Evolutionary conservation across 345 rosid species (phyloP), one percentile per base, ranked within the genome.

Genomic region (Viola odorata): DNA sequence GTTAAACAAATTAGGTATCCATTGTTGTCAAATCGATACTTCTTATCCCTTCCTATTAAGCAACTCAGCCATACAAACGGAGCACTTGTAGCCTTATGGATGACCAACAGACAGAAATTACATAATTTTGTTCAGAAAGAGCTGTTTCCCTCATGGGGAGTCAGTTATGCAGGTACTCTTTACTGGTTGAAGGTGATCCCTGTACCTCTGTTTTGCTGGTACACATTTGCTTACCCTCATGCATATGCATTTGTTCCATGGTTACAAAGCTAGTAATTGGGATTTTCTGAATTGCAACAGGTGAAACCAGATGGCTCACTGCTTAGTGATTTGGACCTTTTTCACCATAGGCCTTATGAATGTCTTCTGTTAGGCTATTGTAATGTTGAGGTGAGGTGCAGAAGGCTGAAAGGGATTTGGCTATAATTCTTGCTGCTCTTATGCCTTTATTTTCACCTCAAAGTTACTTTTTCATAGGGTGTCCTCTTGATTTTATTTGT

Each of bases 291-390:
- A 58, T 8, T 15, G 47, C 71, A 78, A 56, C 71, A 88, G 98
- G 98, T 91, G 55, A 91, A 84, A 75, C 81, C 81, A 66, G 92
- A 91, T 53, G 92, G 92, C 58, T 74, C 88, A 61, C 58, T 89
- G 78, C 77, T 85, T 65, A 77, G 85, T 66, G 92, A 85, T 64
- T 62, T 91, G 50, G 92, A 86, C 78, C 84, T 86, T 66, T 81
- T 78, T 68, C 98, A 91, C 82, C 98, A 91, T 74, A 85, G 88
- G 62, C 98, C 98, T 12, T 89, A 89, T 58, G 96, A 91, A 66
- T 86, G 84, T 74, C 91, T 91, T 76, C 72, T 91, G 16, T 57
- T 91, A 65, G 98, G 95, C 37, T 84, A 83, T 75, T 62, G 69
- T 64, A 50, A 66, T 10, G 57, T 64, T 9, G 60, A 82, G 81